phyloP scores from a whole-genome alignment of 2,329 filamentous ascomycete genomes.

The Tolypocladium inflatum region DNA sequence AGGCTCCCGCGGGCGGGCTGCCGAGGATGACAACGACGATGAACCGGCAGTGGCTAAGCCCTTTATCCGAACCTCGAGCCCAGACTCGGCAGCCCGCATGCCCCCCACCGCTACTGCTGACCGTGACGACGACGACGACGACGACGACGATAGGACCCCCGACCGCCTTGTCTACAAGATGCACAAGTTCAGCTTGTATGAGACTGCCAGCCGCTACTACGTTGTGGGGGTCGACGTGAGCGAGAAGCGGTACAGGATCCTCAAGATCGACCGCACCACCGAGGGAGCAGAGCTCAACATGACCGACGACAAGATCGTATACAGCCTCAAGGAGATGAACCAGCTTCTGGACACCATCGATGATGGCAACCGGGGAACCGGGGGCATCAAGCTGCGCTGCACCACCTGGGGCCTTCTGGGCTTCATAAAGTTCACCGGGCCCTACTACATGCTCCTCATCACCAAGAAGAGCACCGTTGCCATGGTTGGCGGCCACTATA shows the following conservation, averaged over 20 bases:
- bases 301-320: constrained; percentile 90
- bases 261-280: constrained; percentile 89
- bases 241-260: constrained; percentile 77
- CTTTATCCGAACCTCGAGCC: constrained; percentile 46
- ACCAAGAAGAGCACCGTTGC: constrained; percentile 94
- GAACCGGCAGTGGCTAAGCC: constrained; percentile 48
- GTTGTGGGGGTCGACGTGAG: constrained; percentile 88
- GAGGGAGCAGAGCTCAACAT: constrained; percentile 69
- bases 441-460: constrained; percentile 94
- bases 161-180: constrained; percentile 51
- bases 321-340: constrained; percentile 85
- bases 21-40: constrained; percentile 46
- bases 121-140: constrained; percentile 1
- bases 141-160: constrained; percentile 20
- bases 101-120: constrained; percentile 3
- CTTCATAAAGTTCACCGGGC: constrained; percentile 91
- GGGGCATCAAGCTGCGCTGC: constrained; percentile 81
- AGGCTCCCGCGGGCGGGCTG: constrained; percentile 10
- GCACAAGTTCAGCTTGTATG: constrained; percentile 97
- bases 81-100: constrained; percentile 27
- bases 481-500: constrained; percentile 90
- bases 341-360: constrained; percentile 90
- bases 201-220: constrained; percentile 88
- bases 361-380: constrained; percentile 84
- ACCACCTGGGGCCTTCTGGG: constrained; percentile 90